Base-by-base conservation (phyloP, 371 early-diverging fungal genomes). In the Actinomortierella wolfii region DNA sequence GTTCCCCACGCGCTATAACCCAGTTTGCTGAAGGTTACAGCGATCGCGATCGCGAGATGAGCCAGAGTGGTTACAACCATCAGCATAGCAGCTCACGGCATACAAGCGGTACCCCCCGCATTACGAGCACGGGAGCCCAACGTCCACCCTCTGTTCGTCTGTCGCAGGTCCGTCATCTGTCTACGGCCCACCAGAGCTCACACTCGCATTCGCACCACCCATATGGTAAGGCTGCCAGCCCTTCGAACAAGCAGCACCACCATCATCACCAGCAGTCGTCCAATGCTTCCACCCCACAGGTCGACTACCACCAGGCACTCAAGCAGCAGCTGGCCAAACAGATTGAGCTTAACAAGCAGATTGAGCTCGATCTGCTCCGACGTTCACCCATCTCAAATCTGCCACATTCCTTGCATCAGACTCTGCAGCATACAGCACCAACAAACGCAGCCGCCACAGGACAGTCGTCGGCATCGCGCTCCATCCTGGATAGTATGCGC, bases 271-370 rank as follows among this genome's bases (percentile, higher is more conserved):
- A 34, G 34, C 34, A 34, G 34, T 34, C 11, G 34, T 34, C 34
- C 11, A 34, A 34, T 11, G 34, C 34, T 34, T 4, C 34, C 4
- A 11, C 34, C 7, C 65, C 71, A 8, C 58, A 61, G 17, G 61
- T 65, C 57, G 71, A 71, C 39, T 71, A 65, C 49, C 71, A 71
- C 39, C 57, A 53, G 59, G 61, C 62, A 5, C 46, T 71, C 61
- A 71, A 71, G 65, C 71, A 71, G 47, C 71, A 71, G 45, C 49
- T 71, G 39, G 57, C 58, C 43, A 71, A 65, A 44, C 71, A 71
- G 47, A 65, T 46, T 5, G 71, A 71, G 50, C 17, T 71, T 49
- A 71, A 71, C 56, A 65, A 65, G 24, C 71, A 71, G 40, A 65
- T 71, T 28, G 71, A 71, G 43, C 65, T 65, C 18, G 71, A 71